Percentiles rank a stretch among this genome's conserved stretches.
These are phyloP conservation scores for Geotrichum histeridarum DNA, from an alignment of 1,139 yeast genomes.

Conservation along the genomic window DNA sequence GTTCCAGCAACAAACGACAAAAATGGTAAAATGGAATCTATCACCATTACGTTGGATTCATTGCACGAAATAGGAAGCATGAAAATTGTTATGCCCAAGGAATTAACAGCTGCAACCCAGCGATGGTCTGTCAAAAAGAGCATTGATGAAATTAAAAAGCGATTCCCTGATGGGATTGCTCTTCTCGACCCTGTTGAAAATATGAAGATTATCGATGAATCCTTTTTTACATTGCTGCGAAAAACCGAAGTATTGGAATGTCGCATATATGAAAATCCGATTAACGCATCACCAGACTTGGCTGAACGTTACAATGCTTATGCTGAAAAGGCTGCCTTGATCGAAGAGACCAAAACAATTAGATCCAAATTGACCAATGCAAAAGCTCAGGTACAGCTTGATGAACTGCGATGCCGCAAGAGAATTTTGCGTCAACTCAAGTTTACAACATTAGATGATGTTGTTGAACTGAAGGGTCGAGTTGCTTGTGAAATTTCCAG, in stretches of 20 bases:
- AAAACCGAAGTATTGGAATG: slow-evolving; percentile 79
- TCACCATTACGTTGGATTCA: slow-evolving; percentile 79
- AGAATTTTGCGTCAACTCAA: slow-evolving; percentile 80
- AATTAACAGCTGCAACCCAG: slow-evolving; percentile 63
- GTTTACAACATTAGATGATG: slow-evolving; percentile 72
- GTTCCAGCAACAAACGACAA: slow-evolving; percentile 76
- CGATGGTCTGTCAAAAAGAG: slow-evolving; percentile 72
- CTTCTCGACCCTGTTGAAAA: slow-evolving; percentile 81
- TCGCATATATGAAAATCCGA: slow-evolving; percentile 53
- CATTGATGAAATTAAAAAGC: slow-evolving; percentile 67
- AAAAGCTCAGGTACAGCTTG: slow-evolving; percentile 88
- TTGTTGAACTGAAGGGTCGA: slow-evolving; percentile 58
- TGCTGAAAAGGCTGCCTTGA: slow-evolving; percentile 56
- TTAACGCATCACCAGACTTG: slow-evolving; percentile 61
- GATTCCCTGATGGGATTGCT: slow-evolving; percentile 89
- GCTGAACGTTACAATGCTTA: slow-evolving; percentile 58
- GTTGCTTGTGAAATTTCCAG: slow-evolving; percentile 84
- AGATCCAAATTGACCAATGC: slow-evolving; percentile 72
- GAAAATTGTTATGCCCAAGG: slow-evolving; percentile 76
- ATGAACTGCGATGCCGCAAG: slow-evolving; percentile 87
- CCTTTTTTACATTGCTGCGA: slow-evolving; percentile 61
- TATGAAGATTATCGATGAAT: slow-evolving; percentile 84
- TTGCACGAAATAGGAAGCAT: slow-evolving; percentile 72
- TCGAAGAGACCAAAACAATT: slow-evolving; percentile 54
- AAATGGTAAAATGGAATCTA: slow-evolving; percentile 61